Percentiles rank a stretch among this genome's conserved stretches.
Conservation (phyloP, 2,329 filamentous ascomycete genomes). For the Aureobasidium sp. region DNA sequence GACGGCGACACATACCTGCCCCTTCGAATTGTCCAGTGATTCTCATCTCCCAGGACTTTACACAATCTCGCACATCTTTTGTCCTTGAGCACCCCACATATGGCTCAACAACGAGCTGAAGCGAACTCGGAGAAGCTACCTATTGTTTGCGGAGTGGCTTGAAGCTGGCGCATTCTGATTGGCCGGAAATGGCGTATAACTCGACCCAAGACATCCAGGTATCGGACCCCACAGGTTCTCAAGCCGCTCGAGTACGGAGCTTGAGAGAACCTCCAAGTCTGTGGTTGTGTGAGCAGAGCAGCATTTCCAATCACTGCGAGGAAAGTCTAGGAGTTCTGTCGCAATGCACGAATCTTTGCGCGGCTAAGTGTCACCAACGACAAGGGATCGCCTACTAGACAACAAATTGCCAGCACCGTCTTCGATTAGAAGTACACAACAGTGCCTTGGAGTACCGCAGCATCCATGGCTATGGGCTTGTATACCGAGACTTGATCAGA, state of each 20-base stretch:
- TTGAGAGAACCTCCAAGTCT: neutral
- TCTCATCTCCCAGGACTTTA: neutral
- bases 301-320: no score
- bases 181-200: constrained; percentile 8
- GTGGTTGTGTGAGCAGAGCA: neutral
- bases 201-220: constrained; percentile 1
- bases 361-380: neutral
- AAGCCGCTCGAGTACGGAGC: neutral
- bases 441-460: no score
- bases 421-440: neutral
- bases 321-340: neutral
- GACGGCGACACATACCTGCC: neutral
- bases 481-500: neutral
- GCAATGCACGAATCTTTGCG: neutral
- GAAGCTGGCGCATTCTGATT: neutral
- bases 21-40: neutral
- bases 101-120: neutral
- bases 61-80: neutral
- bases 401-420: no score
- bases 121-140: constrained; percentile 8
- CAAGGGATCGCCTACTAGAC: no score
- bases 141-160: constrained; percentile 4
- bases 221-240: neutral
- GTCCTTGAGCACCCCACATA: neutral
- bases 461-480: neutral